Base-by-base conservation (phyloP, 768 basidiomycete species). In the Pleurotus ostreatus region DNA sequence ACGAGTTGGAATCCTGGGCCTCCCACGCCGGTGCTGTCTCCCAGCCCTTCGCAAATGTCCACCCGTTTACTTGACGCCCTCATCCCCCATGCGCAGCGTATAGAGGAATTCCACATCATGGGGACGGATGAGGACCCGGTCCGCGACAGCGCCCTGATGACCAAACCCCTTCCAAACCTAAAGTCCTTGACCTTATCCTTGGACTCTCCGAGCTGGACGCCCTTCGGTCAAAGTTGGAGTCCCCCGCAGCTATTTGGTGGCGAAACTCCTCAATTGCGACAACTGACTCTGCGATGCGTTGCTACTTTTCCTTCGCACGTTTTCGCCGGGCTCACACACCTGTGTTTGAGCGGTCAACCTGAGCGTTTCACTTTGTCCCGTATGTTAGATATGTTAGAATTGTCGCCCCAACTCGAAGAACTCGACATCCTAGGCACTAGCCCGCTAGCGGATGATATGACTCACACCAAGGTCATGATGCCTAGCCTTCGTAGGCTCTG, bases 401-500 rank as follows among this genome's bases (percentile, higher is more conserved):
- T n/a, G 15, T 55, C 54, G 4, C 54, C 54, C 4, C 30, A 30
- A 16, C 54, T 55, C 26, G 54, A 55, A 26, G 54, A 55, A 38
- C 25, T 55, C 13, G 16, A 15, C 7, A 3, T 55, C 2, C 23
- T 55, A 20, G 41, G 34, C 13, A 26, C 25, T 46, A 26, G 41
- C 11, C 54, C 54, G 11, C 26, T 45, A 11, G 11, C 46, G 6
- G 54, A 55, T 22, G 34, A 38, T n/a, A 20, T 45, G 4, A 15
- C 30, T 9, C 43, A 37, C 26, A 25, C 16, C 37, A 45, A 45
- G 20, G 54, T 55, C 13, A 18, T 20, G 15, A 23, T 55, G 26
- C 25, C 25, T 6, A 13, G 38, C 37, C 54, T 55, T 16, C 54
- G 44, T 13, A 46, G 8, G 11, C 25, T 55, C 12, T 15, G 23